Conservation (phyloP, 257 asterid species). For the Catharanthus roseus region DNA sequence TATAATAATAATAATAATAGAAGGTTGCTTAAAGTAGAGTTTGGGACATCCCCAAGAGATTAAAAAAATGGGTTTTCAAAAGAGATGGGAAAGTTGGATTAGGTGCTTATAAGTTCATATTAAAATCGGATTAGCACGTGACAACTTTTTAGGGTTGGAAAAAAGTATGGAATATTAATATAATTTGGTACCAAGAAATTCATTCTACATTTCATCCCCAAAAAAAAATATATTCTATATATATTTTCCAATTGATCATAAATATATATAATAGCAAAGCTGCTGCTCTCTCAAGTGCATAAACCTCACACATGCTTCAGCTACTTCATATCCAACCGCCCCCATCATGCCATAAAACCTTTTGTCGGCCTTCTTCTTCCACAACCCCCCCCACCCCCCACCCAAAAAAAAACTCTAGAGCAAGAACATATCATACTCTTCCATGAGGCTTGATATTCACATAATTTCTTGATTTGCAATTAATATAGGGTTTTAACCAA, state of each 20-base stretch:
- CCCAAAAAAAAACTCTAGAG: no score
- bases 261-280: no score
- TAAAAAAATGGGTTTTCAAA: neutral
- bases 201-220: no score
- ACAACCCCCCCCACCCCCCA: neutral
- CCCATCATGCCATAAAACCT: neutral
- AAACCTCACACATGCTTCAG: neutral
- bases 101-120: constrained; percentile 1
- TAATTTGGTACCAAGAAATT: neutral
- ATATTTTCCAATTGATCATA: no score
- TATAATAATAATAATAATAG: neutral
- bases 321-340: neutral
- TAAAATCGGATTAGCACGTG: constrained; percentile 16
- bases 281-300: neutral
- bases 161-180: neutral
- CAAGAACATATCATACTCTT: no score
- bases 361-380: neutral
- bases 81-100: neutral
- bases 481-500: no score
- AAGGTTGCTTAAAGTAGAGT: neutral
- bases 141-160: neutral
- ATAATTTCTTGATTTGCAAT: no score
- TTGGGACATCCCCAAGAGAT: constrained; percentile 7
- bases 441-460: no score
- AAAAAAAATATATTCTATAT: no score